A percentile compares a stretch with the other conserved stretches of the same genome.
Conservation (phyloP, 805 yeast species). For the Kuraishia molischiana region DNA sequence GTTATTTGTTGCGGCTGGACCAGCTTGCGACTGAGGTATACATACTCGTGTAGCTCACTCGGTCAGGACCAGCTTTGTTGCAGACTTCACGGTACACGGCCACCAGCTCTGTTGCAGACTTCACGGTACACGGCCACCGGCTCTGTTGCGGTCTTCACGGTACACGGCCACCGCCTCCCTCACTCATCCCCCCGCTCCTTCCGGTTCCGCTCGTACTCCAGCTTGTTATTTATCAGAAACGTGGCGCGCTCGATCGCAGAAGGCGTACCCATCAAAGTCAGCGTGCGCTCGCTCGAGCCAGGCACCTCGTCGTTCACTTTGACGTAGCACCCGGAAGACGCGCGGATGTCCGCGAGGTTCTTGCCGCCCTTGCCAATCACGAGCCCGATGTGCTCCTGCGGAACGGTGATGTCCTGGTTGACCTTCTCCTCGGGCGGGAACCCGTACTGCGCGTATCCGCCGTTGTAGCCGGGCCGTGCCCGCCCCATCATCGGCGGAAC, state of each 20-base stretch:
- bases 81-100: too few species aligned
- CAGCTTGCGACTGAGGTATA: neutral
- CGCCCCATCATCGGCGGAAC: constrained; percentile 9
- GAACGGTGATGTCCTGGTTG: constrained; percentile 65
- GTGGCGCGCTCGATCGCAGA: constrained; percentile 67
- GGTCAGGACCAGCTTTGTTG: neutral
- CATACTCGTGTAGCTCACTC: neutral
- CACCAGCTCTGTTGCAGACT: too few species aligned
- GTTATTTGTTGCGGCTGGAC: too few species aligned
- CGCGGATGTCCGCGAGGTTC: constrained; percentile 68
- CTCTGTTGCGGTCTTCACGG: too few species aligned
- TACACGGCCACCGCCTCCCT: too few species aligned
- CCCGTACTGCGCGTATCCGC: constrained; percentile 2
- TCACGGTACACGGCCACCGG: too few species aligned
- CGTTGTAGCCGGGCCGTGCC: neutral
- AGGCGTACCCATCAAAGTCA: constrained; percentile 59
- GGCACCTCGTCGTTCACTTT: constrained; percentile 53
- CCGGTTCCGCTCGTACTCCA: constrained; percentile 47
- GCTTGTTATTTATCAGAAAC: constrained; percentile 60
- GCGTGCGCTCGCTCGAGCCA: constrained; percentile 48
- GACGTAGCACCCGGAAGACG: constrained; percentile 66
- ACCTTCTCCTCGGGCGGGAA: constrained; percentile 33
- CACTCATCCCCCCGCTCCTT: constrained; percentile 11
- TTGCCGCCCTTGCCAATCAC: constrained; percentile 84
- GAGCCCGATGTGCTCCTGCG: constrained; percentile 71